phyloP scores from a whole-genome alignment of 257 asterid genomes.

The Leonotis leonurus region DNA sequence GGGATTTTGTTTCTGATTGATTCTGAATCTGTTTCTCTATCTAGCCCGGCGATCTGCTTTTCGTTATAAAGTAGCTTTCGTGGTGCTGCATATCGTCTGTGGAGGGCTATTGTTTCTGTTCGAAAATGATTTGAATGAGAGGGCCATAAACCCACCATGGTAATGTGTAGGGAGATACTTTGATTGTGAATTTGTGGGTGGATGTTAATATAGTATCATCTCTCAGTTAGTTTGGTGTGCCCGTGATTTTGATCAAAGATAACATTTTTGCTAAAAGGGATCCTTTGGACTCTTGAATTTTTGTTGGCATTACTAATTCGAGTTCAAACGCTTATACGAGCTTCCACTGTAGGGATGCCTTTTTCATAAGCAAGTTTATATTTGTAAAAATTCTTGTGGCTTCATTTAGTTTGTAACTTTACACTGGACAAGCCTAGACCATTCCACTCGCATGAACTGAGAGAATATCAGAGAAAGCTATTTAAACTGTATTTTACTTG shows the following conservation, averaged over 20 bases:
- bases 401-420: constrained; percentile 7
- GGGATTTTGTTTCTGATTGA: no score
- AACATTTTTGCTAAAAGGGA: neutral
- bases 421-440: neutral
- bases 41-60: constrained; percentile 78
- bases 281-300: neutral
- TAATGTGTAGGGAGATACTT: constrained; percentile 22
- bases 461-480: neutral
- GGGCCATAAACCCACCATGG: constrained; percentile 67
- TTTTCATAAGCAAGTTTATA: no score
- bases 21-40: constrained; percentile 18
- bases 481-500: neutral
- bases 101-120: constrained; percentile 51
- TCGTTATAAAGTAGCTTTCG: constrained; percentile 60
- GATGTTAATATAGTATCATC: neutral
- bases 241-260: neutral
- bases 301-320: constrained; percentile 1
- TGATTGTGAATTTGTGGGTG: neutral
- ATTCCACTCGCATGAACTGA: neutral
- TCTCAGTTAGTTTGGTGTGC: neutral
- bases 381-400: constrained; percentile 10
- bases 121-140: constrained; percentile 59
- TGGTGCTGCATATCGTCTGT: constrained; percentile 69
- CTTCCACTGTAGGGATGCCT: no score
- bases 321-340: no score